These are phyloP conservation scores for Wolfiporia cocos DNA, from an alignment of 1,284 basidiomycete genomes.

Conservation along the genomic window DNA sequence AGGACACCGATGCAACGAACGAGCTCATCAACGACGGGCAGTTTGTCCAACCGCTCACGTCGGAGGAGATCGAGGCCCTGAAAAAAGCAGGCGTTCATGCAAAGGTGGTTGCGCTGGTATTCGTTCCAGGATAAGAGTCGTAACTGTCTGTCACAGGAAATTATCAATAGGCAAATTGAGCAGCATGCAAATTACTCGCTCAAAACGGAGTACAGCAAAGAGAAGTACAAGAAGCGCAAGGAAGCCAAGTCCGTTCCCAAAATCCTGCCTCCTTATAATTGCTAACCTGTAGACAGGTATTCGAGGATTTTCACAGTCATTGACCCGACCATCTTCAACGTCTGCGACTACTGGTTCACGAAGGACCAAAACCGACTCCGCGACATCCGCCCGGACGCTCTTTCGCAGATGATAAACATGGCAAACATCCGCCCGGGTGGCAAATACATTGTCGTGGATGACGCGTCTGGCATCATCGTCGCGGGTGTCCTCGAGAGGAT, in stretches of 20 bases:
- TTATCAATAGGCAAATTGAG: constrained; percentile 89
- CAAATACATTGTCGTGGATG: constrained; percentile 86
- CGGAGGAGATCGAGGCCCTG: constrained; percentile 76
- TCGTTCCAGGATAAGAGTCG: background rate
- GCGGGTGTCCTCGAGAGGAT: constrained; percentile 82
- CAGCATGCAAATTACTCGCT: constrained; percentile 84
- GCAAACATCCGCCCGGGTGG: constrained; percentile 85
- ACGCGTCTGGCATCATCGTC: constrained; percentile 87
- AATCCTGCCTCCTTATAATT: too few relatives aligned
- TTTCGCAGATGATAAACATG: constrained; percentile 84
- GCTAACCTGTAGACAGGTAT: constrained; percentile 50
- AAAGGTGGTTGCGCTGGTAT: constrained; percentile 40
- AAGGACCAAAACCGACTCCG: constrained; percentile 80
- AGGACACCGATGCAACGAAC: constrained; percentile 88
- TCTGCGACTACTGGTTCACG: constrained; percentile 86
- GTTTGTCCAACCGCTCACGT: constrained; percentile 72
- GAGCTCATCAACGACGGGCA: constrained; percentile 82
- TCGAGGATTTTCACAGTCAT: constrained; percentile 86
- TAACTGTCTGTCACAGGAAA: constrained; percentile 53
- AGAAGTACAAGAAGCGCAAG: constrained; percentile 93
- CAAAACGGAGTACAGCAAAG: constrained; percentile 96
- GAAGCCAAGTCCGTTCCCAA: constrained; percentile 75
- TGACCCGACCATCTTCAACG: constrained; percentile 83
- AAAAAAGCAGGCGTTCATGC: constrained; percentile 74
- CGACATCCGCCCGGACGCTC: constrained; percentile 81